Evolutionary conservation across 129 eudicot genomes (phyloP).

Genomic region (Artemisia tridentata): DNA sequence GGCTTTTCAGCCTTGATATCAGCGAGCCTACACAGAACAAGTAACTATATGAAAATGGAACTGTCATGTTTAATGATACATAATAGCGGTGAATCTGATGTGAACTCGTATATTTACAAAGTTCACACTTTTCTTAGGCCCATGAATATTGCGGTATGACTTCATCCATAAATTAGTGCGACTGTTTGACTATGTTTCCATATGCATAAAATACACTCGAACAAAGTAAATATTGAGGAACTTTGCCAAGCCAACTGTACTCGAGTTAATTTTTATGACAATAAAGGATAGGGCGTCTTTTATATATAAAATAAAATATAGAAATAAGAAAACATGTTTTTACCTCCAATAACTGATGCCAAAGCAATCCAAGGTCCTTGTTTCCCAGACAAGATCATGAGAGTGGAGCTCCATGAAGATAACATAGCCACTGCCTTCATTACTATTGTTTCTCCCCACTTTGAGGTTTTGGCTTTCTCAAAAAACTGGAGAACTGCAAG

Average conservation of each 20-base stretch:
- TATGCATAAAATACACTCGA: too few species aligned
- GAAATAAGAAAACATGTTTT: too few species aligned
- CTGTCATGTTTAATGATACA: not conserved
- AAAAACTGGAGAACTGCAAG: constrained; percentile 47
- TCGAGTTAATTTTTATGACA: too few species aligned
- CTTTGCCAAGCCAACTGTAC: too few species aligned
- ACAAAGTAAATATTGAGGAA: too few species aligned
- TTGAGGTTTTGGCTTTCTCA: constrained; percentile 22
- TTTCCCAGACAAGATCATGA: constrained; percentile 77
- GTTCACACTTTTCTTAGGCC: too few species aligned
- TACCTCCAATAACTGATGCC: constrained; percentile 73
- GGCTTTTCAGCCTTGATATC: constrained; percentile 52
- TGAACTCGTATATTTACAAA: too few species aligned
- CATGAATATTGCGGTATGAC: too few species aligned
- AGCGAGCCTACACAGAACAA: constrained; percentile 58
- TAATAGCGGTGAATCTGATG: not conserved
- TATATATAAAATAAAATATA: too few species aligned
- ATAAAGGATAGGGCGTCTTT: too few species aligned
- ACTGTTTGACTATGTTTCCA: too few species aligned
- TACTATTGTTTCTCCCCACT: constrained; percentile 42
- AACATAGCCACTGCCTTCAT: constrained; percentile 62
- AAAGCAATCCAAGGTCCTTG: constrained; percentile 80
- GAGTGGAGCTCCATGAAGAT: constrained; percentile 79
- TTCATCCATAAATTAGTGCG: too few species aligned
- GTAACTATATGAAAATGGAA: not conserved